Evolutionary conservation across 352 stramenopile genomes (phyloP).

Genomic region (Pythium oligandrum): DNA sequence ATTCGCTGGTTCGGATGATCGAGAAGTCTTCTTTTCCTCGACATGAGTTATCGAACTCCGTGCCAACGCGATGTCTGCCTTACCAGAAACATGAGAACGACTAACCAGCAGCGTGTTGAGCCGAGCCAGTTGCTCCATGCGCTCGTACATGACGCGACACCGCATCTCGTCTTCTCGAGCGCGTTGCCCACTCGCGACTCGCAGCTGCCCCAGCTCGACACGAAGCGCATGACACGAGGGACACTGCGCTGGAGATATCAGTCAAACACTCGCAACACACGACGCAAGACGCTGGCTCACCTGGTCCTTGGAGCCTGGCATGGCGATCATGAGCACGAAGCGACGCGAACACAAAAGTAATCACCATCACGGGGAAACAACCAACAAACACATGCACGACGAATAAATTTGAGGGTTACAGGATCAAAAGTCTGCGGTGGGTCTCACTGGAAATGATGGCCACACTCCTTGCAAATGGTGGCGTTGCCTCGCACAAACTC

Average conservation of each 20-base stretch:
- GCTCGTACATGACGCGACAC: slow-evolving; percentile 36
- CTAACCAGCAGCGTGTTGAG: slow-evolving; percentile 24
- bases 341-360: too few relatives aligned
- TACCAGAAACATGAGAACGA: background rate
- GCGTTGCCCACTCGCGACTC: slow-evolving; percentile 13
- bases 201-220: slow-evolving; percentile 1
- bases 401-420: too few relatives aligned
- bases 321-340: too few relatives aligned
- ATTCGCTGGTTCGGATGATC: slow-evolving; percentile 2
- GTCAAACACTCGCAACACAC: too few relatives aligned
- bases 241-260: background rate
- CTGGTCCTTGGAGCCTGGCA: too few relatives aligned
- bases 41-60: background rate
- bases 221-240: slow-evolving; percentile 7
- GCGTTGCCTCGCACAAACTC: slow-evolving; percentile 63
- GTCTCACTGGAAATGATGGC: background rate
- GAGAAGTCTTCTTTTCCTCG: background rate
- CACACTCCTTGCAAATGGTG: slow-evolving; percentile 32
- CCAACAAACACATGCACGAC: too few relatives aligned
- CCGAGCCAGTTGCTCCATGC: slow-evolving; percentile 36
- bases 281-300: too few relatives aligned
- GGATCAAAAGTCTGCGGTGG: too few relatives aligned
- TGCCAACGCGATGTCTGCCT: background rate
- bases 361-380: too few relatives aligned
- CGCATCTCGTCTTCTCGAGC: slow-evolving; percentile 28